These are phyloP conservation scores for Seiridium unicorne DNA, from an alignment of 2,329 filamentous ascomycete genomes.

Conservation along the genomic window DNA sequence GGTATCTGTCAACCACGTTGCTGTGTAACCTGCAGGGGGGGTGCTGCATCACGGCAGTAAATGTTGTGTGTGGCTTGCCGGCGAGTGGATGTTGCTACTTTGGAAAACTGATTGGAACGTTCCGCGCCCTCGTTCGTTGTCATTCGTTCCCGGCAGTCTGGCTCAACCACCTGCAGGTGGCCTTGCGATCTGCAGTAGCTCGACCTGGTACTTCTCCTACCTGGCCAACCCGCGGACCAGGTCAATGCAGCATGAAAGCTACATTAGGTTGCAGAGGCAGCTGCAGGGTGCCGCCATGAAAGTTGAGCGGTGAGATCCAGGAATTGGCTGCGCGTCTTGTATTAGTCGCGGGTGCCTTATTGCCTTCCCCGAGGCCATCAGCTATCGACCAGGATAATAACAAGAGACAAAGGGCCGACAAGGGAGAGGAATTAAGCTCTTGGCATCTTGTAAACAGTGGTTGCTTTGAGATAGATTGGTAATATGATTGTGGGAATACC, in stretches of 20 bases:
- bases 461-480: too few relatives aligned
- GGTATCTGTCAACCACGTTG: slow-evolving; percentile 6
- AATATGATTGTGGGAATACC: too few relatives aligned
- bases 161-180: not conserved
- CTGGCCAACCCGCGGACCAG: not conserved
- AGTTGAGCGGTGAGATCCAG: not conserved
- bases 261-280: not conserved
- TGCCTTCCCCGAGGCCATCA: not conserved
- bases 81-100: not conserved
- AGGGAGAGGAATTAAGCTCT: too few relatives aligned
- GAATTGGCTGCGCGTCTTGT: not conserved
- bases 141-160: not conserved
- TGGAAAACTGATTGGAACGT: not conserved
- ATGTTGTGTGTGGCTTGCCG: not conserved
- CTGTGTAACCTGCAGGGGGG: not conserved
- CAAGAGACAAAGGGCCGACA: too few relatives aligned
- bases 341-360: not conserved
- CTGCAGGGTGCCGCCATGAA: not conserved
- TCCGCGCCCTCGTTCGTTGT: not conserved
- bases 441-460: too few relatives aligned
- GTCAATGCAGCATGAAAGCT: not conserved
- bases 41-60: not conserved
- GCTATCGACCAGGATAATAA: too few relatives aligned
- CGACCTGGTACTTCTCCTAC: not conserved
- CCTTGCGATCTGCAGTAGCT: not conserved